Percentiles rank a stretch among this genome's conserved stretches.
These are phyloP conservation scores for Larix sibirica DNA, from an alignment of 83 land plant species.

Conservation along the genomic window DNA sequence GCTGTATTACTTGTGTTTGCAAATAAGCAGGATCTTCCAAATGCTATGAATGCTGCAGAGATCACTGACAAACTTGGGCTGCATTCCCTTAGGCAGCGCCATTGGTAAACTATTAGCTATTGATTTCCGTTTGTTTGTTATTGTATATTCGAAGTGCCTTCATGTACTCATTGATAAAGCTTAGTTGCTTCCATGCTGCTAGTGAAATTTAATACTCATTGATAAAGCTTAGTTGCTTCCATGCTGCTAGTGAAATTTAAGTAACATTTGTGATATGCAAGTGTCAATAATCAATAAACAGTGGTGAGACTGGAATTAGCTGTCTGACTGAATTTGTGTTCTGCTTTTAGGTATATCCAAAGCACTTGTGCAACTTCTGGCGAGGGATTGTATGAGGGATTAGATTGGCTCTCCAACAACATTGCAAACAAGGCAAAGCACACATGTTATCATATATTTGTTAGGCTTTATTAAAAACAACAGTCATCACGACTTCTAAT, in stretches of 20 bases:
- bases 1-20: slow-evolving; percentile 65
- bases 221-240: too few relatives aligned
- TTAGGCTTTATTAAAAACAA: too few relatives aligned
- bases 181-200: too few relatives aligned
- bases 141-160: too few relatives aligned
- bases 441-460: background rate
- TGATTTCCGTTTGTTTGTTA: too few relatives aligned
- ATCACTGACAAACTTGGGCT: slow-evolving; percentile 39
- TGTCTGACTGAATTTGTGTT: background rate
- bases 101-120: slow-evolving; percentile 7
- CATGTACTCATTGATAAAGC: too few relatives aligned
- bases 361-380: slow-evolving; percentile 27
- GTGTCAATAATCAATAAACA: too few relatives aligned
- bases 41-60: slow-evolving; percentile 76
- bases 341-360: slow-evolving; percentile 36
- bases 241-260: too few relatives aligned
- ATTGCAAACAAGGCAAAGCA: slow-evolving; percentile 31
- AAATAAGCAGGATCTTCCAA: slow-evolving; percentile 71
- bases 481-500: too few relatives aligned
- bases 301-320: too few relatives aligned
- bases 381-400: slow-evolving; percentile 60
- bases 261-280: too few relatives aligned
- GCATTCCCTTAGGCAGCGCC: slow-evolving; percentile 21
- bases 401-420: slow-evolving; percentile 72
- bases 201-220: too few relatives aligned